Evolutionary conservation across 352 stramenopile species (phyloP).

Genomic region (Phytopythium montanum): DNA sequence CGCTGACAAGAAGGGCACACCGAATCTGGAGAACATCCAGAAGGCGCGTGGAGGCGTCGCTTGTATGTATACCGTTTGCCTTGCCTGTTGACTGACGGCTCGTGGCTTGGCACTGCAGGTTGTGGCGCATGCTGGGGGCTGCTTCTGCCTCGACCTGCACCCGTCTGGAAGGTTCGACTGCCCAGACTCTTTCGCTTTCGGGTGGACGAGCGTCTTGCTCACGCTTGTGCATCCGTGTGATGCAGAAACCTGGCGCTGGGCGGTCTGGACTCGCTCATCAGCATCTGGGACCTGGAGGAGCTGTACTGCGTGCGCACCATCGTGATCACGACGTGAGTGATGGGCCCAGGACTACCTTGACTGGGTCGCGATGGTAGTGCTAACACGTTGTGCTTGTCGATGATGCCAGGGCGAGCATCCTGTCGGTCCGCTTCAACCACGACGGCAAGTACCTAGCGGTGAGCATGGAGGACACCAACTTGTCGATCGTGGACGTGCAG

Average conservation of each 20-base stretch:
- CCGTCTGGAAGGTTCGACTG: conserved; percentile 59
- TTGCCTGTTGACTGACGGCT: conserved; percentile 4
- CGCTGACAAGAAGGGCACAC: conserved; percentile 67
- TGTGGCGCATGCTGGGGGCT: conserved; percentile 76
- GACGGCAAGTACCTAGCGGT: conserved; percentile 72
- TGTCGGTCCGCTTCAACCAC: conserved; percentile 74
- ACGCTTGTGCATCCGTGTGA: not conserved
- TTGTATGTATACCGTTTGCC: not conserved
- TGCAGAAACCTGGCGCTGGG: conserved; percentile 66
- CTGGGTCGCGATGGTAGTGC: not conserved
- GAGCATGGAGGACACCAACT: conserved; percentile 68
- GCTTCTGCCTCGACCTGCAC: conserved; percentile 75
- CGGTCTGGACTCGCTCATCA: conserved; percentile 83
- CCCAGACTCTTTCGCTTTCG: not conserved
- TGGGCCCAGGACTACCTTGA: not conserved
- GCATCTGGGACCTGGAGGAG: conserved; percentile 82
- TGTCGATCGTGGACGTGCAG: conserved; percentile 63
- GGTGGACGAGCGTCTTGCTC: not conserved
- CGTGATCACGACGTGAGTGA: conserved; percentile 67
- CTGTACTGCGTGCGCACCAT: conserved; percentile 85
- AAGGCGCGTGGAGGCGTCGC: conserved; percentile 36
- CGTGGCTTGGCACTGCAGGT: conserved; percentile 28
- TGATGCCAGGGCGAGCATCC: conserved; percentile 63
- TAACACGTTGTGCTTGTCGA: not conserved
- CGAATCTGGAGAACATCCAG: conserved; percentile 81